Evolutionary conservation across 1,139 yeast species (phyloP).

Genomic region (Wickerhamiella pararugosa): DNA sequence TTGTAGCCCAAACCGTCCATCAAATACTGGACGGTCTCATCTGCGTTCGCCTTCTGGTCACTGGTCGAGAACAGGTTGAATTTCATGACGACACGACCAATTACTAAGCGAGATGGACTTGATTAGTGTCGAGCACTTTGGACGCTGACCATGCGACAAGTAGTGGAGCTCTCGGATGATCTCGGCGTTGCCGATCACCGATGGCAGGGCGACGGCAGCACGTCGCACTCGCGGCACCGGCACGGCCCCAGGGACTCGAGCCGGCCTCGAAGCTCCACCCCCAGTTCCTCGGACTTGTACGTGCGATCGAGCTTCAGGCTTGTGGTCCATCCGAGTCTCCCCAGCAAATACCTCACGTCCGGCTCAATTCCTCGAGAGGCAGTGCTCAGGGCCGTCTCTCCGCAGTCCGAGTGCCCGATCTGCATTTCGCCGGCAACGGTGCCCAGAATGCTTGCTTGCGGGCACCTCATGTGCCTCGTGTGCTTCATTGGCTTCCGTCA

Average conservation of each 20-base stretch:
- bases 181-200: too few relatives aligned
- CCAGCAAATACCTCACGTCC: constrained; percentile 45
- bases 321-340: constrained; percentile 53
- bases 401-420: constrained; percentile 74
- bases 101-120: too few relatives aligned
- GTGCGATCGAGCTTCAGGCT: constrained; percentile 39
- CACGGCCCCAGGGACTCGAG: too few relatives aligned
- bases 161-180: too few relatives aligned
- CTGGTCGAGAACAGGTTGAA: constrained; percentile 12
- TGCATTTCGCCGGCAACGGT: constrained; percentile 76
- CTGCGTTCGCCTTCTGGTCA: constrained; percentile 14
- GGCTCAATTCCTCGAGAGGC: constrained; percentile 48
- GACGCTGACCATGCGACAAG: too few relatives aligned
- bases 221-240: too few relatives aligned
- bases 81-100: too few relatives aligned
- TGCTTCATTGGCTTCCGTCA: constrained; percentile 56
- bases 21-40: constrained; percentile 12
- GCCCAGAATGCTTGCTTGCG: constrained; percentile 90
- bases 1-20: constrained; percentile 35
- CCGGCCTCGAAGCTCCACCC: too few relatives aligned
- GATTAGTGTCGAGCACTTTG: too few relatives aligned
- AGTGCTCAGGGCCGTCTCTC: constrained; percentile 60
- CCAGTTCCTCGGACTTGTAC: not conserved
- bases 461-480: constrained; percentile 77
- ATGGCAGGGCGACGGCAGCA: too few relatives aligned